Base-by-base conservation (phyloP, 2,329 filamentous ascomycete species). In the Cytospora schulzeri region DNA sequence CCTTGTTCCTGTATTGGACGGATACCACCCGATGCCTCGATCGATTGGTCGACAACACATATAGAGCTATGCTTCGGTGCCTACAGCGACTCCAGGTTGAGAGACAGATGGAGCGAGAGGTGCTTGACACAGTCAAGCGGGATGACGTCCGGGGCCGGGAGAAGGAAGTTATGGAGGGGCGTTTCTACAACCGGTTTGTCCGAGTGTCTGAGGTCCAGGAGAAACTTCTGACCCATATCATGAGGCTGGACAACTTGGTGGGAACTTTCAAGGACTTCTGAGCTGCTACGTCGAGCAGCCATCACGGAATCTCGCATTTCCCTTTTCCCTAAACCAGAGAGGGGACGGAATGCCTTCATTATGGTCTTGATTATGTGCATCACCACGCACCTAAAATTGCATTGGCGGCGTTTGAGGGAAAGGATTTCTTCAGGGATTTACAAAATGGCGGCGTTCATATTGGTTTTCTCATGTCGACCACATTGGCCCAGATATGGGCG, bases 1-100 rank as follows among this genome's bases (percentile, higher is more conserved):
- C 93, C 0, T 85, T 97, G 28, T 98, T 93, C 75, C 86, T 98
- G 63, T 97, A 93, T 89, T 97, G 88, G 80, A 96, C 92, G 76
- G 93, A 98, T 73, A 81, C 85, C 14, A 87, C 92, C 54, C 86
- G 91, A 55, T 89, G 90, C 8, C 81, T 88, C 57, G 83, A 85
- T 24, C 85, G 90, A 66, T 79, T 96, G 1, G 77, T 97, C 14
- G 90, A 96, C 68, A 89, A 92, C 66, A 86, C 90, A 0, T 98
- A 97, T 80, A 96, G 96, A 76, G 85, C 89, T 31, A 97, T 98
- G 91, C 84, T 92, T 19, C 87, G 93, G 63, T 91, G 90, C 68
- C 76, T 97, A 57, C 91, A 97, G 75, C 89, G 93, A 28, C 84
- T 96, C 28, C 85, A 88, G 41, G 86, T 91, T 31, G 92, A 97